Evolutionary conservation across 805 yeast genomes (phyloP).

Genomic region (Clavispora fructus): DNA sequence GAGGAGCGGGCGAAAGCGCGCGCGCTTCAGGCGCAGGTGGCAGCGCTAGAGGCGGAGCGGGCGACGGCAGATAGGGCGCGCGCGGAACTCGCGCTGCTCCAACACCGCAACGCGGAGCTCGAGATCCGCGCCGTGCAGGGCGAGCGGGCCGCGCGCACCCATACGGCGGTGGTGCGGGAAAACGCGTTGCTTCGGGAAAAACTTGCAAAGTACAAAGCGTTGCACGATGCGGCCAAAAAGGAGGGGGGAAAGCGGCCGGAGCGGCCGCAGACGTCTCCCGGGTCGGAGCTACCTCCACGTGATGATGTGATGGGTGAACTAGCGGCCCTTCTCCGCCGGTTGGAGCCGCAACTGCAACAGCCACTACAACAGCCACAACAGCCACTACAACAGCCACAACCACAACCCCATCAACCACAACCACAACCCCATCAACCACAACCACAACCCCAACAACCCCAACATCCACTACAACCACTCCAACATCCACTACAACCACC

Average conservation of each 20-base stretch:
- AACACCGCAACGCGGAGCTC: background rate
- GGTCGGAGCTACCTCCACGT: background rate
- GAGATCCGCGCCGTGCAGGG: constrained; percentile 2
- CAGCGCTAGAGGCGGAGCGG: background rate
- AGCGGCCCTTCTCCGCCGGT: background rate
- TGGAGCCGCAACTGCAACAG: background rate
- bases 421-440: background rate
- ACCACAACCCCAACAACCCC: background rate
- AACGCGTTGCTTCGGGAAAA: constrained; percentile 28
- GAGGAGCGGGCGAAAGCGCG: constrained; percentile 1
- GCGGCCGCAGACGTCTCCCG: background rate
- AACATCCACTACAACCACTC: background rate
- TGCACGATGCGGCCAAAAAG: constrained; percentile 17
- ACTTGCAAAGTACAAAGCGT: constrained; percentile 28
- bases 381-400: background rate
- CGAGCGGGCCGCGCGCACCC: background rate
- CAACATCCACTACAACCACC: background rate
- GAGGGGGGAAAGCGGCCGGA: background rate
- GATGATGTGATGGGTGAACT: background rate
- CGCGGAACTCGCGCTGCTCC: background rate
- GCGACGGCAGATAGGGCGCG: constrained; percentile 1
- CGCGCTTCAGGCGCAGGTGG: constrained; percentile 5
- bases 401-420: background rate
- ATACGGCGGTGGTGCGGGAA: constrained; percentile 20
- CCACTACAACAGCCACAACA: background rate